A percentile compares a stretch with the other conserved stretches of the same genome.
Evolutionary conservation across 2,329 filamentous ascomycete genomes (phyloP).

Genomic region (Didymellaceae sp.): DNA sequence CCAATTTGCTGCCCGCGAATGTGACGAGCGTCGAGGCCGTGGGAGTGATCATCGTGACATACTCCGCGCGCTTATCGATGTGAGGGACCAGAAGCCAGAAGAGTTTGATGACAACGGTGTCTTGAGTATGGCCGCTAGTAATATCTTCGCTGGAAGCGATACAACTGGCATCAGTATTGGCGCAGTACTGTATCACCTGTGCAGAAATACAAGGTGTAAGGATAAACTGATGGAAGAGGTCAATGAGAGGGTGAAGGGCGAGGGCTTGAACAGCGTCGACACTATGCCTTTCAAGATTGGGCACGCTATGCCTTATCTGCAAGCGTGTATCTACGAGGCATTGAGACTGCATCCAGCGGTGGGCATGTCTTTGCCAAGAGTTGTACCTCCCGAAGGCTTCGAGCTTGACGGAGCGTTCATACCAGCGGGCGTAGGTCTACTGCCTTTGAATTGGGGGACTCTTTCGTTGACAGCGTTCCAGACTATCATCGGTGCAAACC

Average conservation of each 20-base stretch:
- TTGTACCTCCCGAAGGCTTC: conserved; percentile 24
- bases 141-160: conserved; percentile 52
- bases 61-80: conserved; percentile 45
- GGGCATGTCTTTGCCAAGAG: conserved; percentile 25
- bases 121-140: conserved; percentile 45
- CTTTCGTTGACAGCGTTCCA: not conserved
- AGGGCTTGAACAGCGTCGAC: not conserved
- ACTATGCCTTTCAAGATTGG: conserved; percentile 22
- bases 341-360: conserved; percentile 31
- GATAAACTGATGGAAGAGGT: conserved; percentile 26
- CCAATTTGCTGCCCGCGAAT: conserved; percentile 33
- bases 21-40: conserved; percentile 13
- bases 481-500: conserved; percentile 21
- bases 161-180: conserved; percentile 51
- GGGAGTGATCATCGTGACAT: conserved; percentile 43
- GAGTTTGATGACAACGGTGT: conserved; percentile 47
- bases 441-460: too few species aligned
- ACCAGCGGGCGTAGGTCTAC: conserved; percentile 17
- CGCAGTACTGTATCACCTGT: conserved; percentile 29
- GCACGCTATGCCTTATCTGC: conserved; percentile 30
- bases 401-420: conserved; percentile 19
- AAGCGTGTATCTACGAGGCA: conserved; percentile 31
- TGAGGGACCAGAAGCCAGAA: conserved; percentile 44
- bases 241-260: conserved; percentile 10
- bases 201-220: conserved; percentile 23